Evolutionary conservation across 306 rosid genomes (phyloP), one percentile per base, ranked within the genome.

Genomic region (Chamaecrista fasciculata): DNA sequence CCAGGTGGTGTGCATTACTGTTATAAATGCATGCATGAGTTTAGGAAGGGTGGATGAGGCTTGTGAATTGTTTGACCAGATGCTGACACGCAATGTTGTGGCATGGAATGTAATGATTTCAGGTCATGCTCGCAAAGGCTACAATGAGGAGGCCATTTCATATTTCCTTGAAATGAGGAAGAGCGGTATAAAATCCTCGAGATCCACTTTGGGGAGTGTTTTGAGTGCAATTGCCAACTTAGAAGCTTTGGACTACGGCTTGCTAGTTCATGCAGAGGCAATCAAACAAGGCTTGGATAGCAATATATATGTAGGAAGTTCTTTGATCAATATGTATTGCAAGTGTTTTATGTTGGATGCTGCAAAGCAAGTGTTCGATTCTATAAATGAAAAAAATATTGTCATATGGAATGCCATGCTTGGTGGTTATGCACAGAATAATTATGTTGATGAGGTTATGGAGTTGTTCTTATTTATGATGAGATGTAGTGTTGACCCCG

Each of bases 81-180:
- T 83, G 60, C 78, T 72, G 34, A 47, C 51, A 57, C 75, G 80
- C 25, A 85, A 86, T 85, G 86, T 84, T 73, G 92, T 92, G 61
- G 98, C 89, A 2, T 91, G 94, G 94, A 91, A 91, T 69, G 84
- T 85, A 67, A 91, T 91, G 91, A 91, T 91, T 78, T 89, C 96
- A 25, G 93, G 87, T 80, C 91, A 86, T 86, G 86, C 85, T 25
- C 76, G 84, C 81, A 87, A 69, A 58, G 96, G 88, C 28, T 71
- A 4, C 56, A 75, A 75, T 37, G 46, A 21, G 26, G 78, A 84
- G 46, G 96, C 93, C 18, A 42, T 92, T 62, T 36, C 16, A 2
- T 86, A 81, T 76, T 92, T 83, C 73, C 63, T 59, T 6, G 47
- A 67, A 46, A 86, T 92, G 96, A 81, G 81, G 59, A 86, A 52